Percentiles rank a stretch among this genome's conserved stretches.
Conservation (phyloP, 768 basidiomycete species). For the Auricularia auricula-judae region DNA sequence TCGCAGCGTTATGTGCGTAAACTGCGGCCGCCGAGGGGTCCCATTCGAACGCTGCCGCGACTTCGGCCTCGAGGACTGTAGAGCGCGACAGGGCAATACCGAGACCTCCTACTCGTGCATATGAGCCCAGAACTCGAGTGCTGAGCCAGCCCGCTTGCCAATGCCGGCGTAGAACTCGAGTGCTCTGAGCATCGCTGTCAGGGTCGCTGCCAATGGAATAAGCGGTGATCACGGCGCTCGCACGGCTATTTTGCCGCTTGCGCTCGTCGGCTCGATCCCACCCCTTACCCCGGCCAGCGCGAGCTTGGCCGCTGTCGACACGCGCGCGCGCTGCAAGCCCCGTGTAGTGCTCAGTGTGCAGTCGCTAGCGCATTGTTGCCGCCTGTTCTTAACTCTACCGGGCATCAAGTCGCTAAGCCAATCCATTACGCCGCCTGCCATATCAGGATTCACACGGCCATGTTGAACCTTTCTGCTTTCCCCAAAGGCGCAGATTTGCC, state of each 20-base stretch:
- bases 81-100: conserved; percentile 55
- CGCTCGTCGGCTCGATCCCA: background rate
- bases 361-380: too few relatives aligned
- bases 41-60: conserved; percentile 74
- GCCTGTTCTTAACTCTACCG: too few relatives aligned
- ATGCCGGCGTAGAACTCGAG: conserved; percentile 76
- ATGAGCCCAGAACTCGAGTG: background rate
- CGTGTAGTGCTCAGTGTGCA: background rate
- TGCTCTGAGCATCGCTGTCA: conserved; percentile 9
- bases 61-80: conserved; percentile 26
- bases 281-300: background rate
- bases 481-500: too few relatives aligned
- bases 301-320: background rate
- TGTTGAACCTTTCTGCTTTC: too few relatives aligned
- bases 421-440: too few relatives aligned
- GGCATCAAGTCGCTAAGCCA: too few relatives aligned
- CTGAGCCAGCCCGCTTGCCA: conserved; percentile 28
- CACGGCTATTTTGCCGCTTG: background rate
- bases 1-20: conserved; percentile 49
- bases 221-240: background rate
- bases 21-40: conserved; percentile 64
- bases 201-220: background rate
- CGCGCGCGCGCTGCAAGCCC: background rate
- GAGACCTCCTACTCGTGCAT: conserved; percentile 45
- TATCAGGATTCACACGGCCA: too few relatives aligned